phyloP scores from a whole-genome alignment of 768 basidiomycete genomes.

The Trametes meyenii region DNA sequence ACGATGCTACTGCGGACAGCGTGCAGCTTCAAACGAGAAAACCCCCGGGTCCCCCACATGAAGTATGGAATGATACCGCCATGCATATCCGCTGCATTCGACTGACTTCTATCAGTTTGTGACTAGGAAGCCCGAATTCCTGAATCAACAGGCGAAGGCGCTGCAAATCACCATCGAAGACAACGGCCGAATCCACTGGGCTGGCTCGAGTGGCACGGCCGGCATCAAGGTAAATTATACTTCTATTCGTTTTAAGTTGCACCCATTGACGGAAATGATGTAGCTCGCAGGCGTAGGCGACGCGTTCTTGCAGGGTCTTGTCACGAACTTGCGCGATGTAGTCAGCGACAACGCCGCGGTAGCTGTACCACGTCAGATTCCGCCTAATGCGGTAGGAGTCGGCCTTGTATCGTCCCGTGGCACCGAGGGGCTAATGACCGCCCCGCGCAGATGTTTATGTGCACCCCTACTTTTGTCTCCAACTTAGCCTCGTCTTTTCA shows the following conservation, averaged over 20 bases:
- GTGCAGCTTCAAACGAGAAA: neutral
- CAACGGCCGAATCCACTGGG: neutral
- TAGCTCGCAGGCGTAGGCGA: neutral
- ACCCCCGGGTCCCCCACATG: neutral
- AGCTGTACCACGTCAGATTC: neutral
- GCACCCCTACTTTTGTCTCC: too few relatives aligned
- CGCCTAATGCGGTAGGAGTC: neutral
- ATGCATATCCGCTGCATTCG: too few relatives aligned
- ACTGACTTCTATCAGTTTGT: neutral
- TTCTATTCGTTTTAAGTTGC: neutral
- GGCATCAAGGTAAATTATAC: neutral
- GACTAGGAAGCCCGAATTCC: constrained; percentile 8
- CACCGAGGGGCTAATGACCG: neutral
- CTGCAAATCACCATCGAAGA: constrained; percentile 1
- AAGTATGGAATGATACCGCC: neutral
- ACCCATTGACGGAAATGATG: neutral
- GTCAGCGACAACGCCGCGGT: neutral
- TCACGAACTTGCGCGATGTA: neutral
- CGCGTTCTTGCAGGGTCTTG: neutral
- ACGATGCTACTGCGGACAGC: constrained; percentile 6
- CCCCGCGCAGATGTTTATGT: neutral
- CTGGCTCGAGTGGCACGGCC: neutral
- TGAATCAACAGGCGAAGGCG: constrained; percentile 1
- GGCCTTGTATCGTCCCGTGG: neutral
- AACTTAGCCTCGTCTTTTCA: too few relatives aligned